Base-by-base conservation (phyloP, 306 rosid species). In the Medicago arabica region DNA sequence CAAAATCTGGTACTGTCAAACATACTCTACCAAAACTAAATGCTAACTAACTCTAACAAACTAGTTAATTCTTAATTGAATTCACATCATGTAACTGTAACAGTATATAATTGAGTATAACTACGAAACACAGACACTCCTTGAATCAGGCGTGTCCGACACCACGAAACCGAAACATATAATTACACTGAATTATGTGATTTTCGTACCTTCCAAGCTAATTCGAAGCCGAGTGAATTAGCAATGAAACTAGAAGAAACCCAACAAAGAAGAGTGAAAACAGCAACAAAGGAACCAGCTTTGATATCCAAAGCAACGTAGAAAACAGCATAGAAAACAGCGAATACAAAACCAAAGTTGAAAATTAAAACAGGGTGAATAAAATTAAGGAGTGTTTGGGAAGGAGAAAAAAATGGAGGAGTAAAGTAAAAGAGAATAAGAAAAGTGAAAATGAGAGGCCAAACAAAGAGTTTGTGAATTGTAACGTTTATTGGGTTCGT, bases 201-300 rank as follows among this genome's bases (percentile, higher is more conserved):
- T 23, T 23, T 23, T 23, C 28, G 28, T 65, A 91, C 97, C 95
- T 88, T 92, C 97, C 95, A 94, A 0, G 92, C 85, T 14, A 78
- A 67, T 1, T 92, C 71, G 34, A 74, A 90, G 16, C 89, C 93
- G 8, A 94, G 87, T 9, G 40, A 38, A 8, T 23, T 71, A 1
- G 95, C 95, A 16, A 92, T 51, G 57, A 90, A 17, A 55, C 92
- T 81, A 36, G 97, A 81, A 8, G 85, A 84, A 41, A 83, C 43
- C 96, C 96, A 94, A 14, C 89, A 92, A 67, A 80, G 16, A 9
- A 92, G 54, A 64, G 93, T 82, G 72, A 90, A 78, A 15, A 86
- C 69, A 68, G 93, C 98, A 4, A 97, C 89, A 25, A 90, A 21
- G 21, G 92, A 86, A 16, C 98, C 98, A 8, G 97, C 95, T 60